phyloP scores from a whole-genome alignment of 129 eudicot genomes.

The Mikania micrantha region DNA sequence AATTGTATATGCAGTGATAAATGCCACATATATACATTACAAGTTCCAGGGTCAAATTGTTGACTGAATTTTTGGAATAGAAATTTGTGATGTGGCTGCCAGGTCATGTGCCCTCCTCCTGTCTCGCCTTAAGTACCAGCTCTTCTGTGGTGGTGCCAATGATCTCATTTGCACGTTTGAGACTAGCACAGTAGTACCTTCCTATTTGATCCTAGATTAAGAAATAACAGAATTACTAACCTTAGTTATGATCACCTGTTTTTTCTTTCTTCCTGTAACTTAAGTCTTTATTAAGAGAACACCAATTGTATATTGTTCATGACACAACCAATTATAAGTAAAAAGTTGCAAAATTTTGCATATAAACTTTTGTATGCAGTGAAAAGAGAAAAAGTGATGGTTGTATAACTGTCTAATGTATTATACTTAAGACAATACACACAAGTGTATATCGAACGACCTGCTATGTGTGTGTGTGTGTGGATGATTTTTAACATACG shows the following conservation, averaged over 20 bases:
- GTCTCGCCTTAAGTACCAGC: slow-evolving; percentile 74
- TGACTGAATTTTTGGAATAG: not conserved
- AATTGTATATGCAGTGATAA: not conserved
- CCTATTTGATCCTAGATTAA: slow-evolving; percentile 75
- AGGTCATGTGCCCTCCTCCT: slow-evolving; percentile 26
- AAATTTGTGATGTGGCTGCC: not conserved
- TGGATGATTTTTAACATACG: too few species aligned
- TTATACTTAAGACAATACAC: too few species aligned
- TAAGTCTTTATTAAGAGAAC: not conserved
- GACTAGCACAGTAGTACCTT: slow-evolving; percentile 62
- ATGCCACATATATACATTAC: not conserved
- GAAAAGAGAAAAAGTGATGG: too few species aligned
- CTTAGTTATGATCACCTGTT: not conserved
- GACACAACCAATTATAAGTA: too few species aligned
- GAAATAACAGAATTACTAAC: not conserved
- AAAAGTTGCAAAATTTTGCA: too few species aligned
- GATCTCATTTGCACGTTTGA: slow-evolving; percentile 94
- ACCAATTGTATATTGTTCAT: not conserved
- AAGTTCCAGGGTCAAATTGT: not conserved
- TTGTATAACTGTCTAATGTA: too few species aligned
- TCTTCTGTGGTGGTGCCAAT: slow-evolving; percentile 96
- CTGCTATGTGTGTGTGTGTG: too few species aligned
- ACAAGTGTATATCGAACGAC: too few species aligned
- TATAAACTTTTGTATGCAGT: too few species aligned
- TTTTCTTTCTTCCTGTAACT: not conserved